These are phyloP conservation scores for Malassezia furfur DNA, from an alignment of 1,284 basidiomycete species.

Conservation along the genomic window DNA sequence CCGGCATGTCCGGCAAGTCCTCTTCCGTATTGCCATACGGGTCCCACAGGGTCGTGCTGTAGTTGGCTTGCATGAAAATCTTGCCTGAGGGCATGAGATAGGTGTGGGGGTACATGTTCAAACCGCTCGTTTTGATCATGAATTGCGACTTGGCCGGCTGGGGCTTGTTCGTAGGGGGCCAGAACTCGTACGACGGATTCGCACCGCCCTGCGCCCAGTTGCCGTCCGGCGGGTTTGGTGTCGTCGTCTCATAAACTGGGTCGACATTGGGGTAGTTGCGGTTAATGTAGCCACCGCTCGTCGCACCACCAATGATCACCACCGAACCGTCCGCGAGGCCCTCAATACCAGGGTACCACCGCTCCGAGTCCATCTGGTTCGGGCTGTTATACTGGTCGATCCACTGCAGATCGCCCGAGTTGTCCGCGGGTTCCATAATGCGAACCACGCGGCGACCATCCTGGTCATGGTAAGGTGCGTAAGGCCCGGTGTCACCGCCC, in stretches of 20 bases:
- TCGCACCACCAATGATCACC: conserved; percentile 40
- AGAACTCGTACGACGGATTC: conserved; percentile 45
- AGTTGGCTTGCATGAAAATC: conserved; percentile 48
- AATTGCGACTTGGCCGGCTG: conserved; percentile 24
- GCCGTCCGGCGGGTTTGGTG: conserved; percentile 14
- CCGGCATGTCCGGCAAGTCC: conserved; percentile 41
- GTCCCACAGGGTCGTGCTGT: conserved; percentile 41
- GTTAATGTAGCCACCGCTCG: conserved; percentile 45
- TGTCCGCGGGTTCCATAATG: conserved; percentile 34
- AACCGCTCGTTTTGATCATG: conserved; percentile 40
- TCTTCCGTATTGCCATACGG: conserved; percentile 28
- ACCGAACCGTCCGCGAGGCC: conserved; percentile 41
- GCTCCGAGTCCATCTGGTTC: conserved; percentile 29
- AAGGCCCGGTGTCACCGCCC: conserved; percentile 2
- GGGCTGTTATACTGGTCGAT: conserved; percentile 23
- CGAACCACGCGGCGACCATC: conserved; percentile 44
- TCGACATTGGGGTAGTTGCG: conserved; percentile 42
- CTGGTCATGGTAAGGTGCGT: conserved; percentile 30
- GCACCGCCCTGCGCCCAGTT: conserved; percentile 22
- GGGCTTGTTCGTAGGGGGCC: conserved; percentile 24
- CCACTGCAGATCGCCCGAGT: conserved; percentile 22
- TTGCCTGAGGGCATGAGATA: conserved; percentile 45
- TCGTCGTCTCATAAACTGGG: conserved; percentile 24
- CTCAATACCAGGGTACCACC: conserved; percentile 48
- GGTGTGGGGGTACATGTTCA: conserved; percentile 48